Conservation (phyloP, 805 yeast species). For the Ogataea paradorogensis region DNA sequence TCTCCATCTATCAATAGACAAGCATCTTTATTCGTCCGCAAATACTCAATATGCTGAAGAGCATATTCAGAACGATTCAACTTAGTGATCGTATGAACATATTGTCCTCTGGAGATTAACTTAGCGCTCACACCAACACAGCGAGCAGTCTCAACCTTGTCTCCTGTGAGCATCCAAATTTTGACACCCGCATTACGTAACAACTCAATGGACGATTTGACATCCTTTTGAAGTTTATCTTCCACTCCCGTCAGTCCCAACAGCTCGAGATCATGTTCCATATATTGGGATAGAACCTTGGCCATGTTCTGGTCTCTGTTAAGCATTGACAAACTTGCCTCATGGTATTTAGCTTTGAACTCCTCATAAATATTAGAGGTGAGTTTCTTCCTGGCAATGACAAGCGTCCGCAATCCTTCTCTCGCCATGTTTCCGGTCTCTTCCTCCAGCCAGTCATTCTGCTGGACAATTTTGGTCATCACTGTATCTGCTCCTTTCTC, state of each 20-base stretch:
- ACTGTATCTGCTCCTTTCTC: constrained; percentile 97
- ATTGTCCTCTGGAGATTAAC: constrained; percentile 89
- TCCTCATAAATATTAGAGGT: constrained; percentile 51
- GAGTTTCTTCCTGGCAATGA: constrained; percentile 81
- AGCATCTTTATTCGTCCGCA: constrained; percentile 59
- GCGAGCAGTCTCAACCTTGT: constrained; percentile 96
- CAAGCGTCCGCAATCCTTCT: constrained; percentile 94
- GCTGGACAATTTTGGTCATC: constrained; percentile 78
- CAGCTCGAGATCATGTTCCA: constrained; percentile 82
- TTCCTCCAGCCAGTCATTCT: constrained; percentile 95
- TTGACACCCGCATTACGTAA: constrained; percentile 94
- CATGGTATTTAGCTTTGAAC: constrained; percentile 61
- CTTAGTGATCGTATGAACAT: constrained; percentile 80
- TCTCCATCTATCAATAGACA: constrained; percentile 94
- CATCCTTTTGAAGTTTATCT: constrained; percentile 88
- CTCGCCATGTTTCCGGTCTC: constrained; percentile 98
- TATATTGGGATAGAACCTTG: constrained; percentile 57
- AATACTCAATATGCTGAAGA: constrained; percentile 67
- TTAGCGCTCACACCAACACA: constrained; percentile 97
- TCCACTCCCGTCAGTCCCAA: constrained; percentile 97
- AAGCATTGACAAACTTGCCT: constrained; percentile 75
- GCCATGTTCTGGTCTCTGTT: constrained; percentile 78
- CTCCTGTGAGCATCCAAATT: constrained; percentile 99
- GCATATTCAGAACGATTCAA: constrained; percentile 64
- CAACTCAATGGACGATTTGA: constrained; percentile 86